Base-by-base conservation (phyloP, 352 stramenopile species). In the Pythium oligandrum region DNA sequence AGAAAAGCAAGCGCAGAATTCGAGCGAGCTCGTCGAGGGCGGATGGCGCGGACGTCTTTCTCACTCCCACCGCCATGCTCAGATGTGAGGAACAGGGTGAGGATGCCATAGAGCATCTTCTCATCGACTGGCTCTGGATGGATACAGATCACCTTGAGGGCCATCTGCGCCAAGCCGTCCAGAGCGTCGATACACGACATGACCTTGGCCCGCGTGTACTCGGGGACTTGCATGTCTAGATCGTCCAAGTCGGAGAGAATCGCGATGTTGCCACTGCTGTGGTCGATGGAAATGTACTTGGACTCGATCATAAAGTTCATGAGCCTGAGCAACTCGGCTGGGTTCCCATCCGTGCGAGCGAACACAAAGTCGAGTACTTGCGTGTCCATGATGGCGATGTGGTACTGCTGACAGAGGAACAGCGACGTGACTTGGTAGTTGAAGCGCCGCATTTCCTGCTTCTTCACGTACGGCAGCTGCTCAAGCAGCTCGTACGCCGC, bases 341-440 rank as follows among this genome's bases (percentile, higher is more conserved):
- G 80, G 47, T 91, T 91, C 12, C 80, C 78, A 31, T 87, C 70
- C 0, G 80, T 86, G 1, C 78, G 72, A 1, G 75, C 57, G 35
- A 83, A 88, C 10, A 86, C 80, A 58, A 88, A 91, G 44, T 83
- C 67, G 1, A 91, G 76, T 30, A 91, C 49, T 59, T 91, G 70
- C 4, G 80, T 83, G 51, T 91, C 78, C 80, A 91, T 89, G 43
- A 91, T 89, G 0, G 78, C 78, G 43, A 91, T 91, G 52, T 87
- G 75, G 52, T 84, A 91, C 11, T 79, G 63, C 59, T 91, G 78
- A 33, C 78, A 88, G 10, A 91, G 57, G 32, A 91, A 91, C 6
- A 89, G 59, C 48, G 74, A 84, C 12, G 80, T 89, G 55, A 77
- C 70, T 37, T 88, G 78, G 44, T 81, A 84, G 0, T 57, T 79